These are phyloP conservation scores for Phylloporus sp. DNA, from an alignment of 768 basidiomycete genomes.

Conservation along the genomic window DNA sequence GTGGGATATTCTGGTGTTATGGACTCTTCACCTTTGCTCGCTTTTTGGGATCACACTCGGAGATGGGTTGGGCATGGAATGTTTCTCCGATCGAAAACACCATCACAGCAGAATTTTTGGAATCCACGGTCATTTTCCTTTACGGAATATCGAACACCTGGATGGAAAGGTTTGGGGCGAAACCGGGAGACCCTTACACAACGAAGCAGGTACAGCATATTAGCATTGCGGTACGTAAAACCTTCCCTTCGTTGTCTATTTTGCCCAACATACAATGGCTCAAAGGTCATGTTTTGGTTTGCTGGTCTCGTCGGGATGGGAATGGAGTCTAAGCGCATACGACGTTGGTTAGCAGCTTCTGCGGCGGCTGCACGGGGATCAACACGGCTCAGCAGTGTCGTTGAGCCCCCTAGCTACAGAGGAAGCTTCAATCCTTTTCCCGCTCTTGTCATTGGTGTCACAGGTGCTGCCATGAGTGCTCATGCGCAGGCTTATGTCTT, in stretches of 20 bases:
- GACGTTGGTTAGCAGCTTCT: constrained; percentile 67
- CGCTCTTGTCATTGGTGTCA: constrained; percentile 88
- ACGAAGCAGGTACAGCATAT: constrained; percentile 94
- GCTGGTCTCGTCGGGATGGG: constrained; percentile 86
- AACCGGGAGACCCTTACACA: constrained; percentile 75
- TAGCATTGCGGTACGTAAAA: constrained; percentile 68
- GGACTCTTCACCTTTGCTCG: constrained; percentile 87
- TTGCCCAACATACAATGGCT: not conserved
- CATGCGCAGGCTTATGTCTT: constrained; percentile 91
- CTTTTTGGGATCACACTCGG: constrained; percentile 85
- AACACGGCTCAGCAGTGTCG: constrained; percentile 31
- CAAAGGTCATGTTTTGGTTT: constrained; percentile 90
- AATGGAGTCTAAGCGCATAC: constrained; percentile 72
- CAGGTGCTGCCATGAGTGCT: constrained; percentile 89
- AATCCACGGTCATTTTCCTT: constrained; percentile 75
- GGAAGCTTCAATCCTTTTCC: constrained; percentile 90
- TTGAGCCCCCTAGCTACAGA: constrained; percentile 68
- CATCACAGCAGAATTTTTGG: constrained; percentile 70
- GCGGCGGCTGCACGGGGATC: constrained; percentile 36
- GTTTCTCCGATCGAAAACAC: constrained; percentile 45
- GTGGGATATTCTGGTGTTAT: constrained; percentile 89
- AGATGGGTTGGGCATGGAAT: constrained; percentile 97
- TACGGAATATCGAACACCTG: constrained; percentile 92
- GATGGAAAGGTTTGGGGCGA: constrained; percentile 93
- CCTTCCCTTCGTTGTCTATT: not conserved